Conservation (phyloP, 2,329 filamentous ascomycete genomes). For the Fusarium odoratissimum region DNA sequence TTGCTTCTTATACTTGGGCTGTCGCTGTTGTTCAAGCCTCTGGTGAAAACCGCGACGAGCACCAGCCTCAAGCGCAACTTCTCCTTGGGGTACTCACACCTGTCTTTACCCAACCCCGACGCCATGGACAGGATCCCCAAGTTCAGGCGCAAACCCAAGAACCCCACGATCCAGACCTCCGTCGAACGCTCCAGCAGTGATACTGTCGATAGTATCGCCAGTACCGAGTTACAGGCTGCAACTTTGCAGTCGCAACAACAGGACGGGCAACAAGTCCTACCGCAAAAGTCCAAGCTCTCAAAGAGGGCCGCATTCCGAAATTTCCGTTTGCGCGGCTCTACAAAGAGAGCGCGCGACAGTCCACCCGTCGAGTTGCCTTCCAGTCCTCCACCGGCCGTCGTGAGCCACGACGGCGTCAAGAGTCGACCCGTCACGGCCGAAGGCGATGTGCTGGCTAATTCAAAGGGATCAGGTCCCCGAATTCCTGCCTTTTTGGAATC, state of each 20-base stretch:
- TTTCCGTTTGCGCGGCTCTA: slow-evolving; percentile 58
- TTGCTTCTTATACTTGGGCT: slow-evolving; percentile 29
- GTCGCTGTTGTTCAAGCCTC: slow-evolving; percentile 13
- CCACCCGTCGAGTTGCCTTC: slow-evolving; percentile 52
- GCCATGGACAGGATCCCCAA: slow-evolving; percentile 57
- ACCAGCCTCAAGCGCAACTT: slow-evolving; percentile 23
- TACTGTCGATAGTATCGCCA: slow-evolving; percentile 44
- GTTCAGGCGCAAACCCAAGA: slow-evolving; percentile 58
- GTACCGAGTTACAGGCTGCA: slow-evolving; percentile 42
- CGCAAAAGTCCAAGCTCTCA: slow-evolving; percentile 42
- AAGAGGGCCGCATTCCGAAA: slow-evolving; percentile 57
- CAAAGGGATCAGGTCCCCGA: slow-evolving; percentile 28
- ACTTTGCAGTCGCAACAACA: slow-evolving; percentile 37
- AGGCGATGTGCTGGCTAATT: slow-evolving; percentile 25
- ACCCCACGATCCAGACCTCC: slow-evolving; percentile 56
- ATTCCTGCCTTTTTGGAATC: slow-evolving; percentile 56
- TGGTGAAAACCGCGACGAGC: slow-evolving; percentile 22
- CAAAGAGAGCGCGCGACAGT: slow-evolving; percentile 59
- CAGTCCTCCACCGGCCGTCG: slow-evolving; percentile 49
- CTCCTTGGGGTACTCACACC: slow-evolving; percentile 24
- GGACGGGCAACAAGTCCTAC: slow-evolving; percentile 23
- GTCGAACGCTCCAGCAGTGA: slow-evolving; percentile 50
- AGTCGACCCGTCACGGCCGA: slow-evolving; percentile 41
- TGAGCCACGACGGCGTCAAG: slow-evolving; percentile 52
- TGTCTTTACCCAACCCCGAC: slow-evolving; percentile 15